Base-by-base conservation (phyloP, 495 filamentous ascomycete species). In the Hypoxylon trugodes region DNA sequence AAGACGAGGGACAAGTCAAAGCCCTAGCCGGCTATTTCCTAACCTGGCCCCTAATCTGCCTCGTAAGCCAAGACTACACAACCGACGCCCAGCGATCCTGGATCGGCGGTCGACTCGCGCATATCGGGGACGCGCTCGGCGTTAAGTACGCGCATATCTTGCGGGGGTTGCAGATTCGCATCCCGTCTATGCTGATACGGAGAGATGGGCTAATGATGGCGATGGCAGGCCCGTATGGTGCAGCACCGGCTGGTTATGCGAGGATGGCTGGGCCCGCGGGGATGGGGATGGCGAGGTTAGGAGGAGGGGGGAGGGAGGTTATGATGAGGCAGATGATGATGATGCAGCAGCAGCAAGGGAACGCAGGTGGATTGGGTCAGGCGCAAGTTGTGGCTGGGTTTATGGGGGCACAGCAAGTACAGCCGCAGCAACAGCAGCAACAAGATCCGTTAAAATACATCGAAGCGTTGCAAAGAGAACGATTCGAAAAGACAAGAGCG, bases 101-200 rank as follows among this genome's bases (percentile, higher is more conserved):
- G 75, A 72, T 75, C 15, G 57, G 69, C 19, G 81, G 81, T 13
- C 73, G 83, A 4, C 64, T 84, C 49, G 60, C 51, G 16, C 77
- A 68, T 56, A 82, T 85, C 47, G 77, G 77, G 2, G 69, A 78
- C 48, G 75, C 73, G 36, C 59, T 83, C 1, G 82, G 82, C 7
- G 68, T 84, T 15, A 73, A 67, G 35, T 83, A 84, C 51, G 80
- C 82, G 8, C 75, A 77, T 32, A 78, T 82, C 38, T 53, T 84
- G 7, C 51, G 68, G 22, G 52, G 75, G 77, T 70, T 81, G 33
- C 69, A 80, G 58, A 64, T 84, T 33, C 77, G 81, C 41, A 70
- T 82, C 46, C 82, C 82, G 5, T 81, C 77, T 0, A 82, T 84
- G 81, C 73, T 82, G 59, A 82, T 84, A 70, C 75, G 76, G 10